These are phyloP conservation scores for Ascochyta rabiei DNA, from an alignment of 2,329 filamentous ascomycete genomes.

Conservation along the genomic window DNA sequence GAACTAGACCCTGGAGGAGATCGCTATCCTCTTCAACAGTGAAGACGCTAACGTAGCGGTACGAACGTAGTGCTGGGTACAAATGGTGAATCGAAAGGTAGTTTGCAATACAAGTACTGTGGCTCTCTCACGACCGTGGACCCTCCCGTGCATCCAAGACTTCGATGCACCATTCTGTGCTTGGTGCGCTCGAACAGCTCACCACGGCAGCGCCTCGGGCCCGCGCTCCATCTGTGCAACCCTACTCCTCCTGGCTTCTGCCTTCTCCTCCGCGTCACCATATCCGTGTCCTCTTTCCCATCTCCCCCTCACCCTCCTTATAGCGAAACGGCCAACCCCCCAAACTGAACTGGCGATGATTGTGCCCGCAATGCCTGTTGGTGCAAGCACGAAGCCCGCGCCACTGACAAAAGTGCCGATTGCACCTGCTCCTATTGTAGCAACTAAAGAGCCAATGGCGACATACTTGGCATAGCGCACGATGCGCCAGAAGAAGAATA, in stretches of 20 bases:
- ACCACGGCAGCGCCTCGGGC: constrained; percentile 32
- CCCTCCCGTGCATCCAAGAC: no score
- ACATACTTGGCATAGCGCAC: constrained; percentile 53
- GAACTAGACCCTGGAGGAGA: constrained; percentile 25
- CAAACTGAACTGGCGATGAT: constrained; percentile 47
- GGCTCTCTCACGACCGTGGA: no score
- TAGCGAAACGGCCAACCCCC: constrained; percentile 48
- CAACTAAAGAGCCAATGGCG: constrained; percentile 48
- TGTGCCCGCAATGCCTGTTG: constrained; percentile 49
- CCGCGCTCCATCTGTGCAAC: constrained; percentile 19
- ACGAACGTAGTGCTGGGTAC: constrained; percentile 9
- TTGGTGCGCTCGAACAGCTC: no score
- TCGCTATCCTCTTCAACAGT: constrained; percentile 27
- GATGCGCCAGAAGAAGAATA: constrained; percentile 52
- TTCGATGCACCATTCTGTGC: no score
- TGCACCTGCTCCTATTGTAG: constrained; percentile 47
- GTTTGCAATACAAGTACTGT: no score
- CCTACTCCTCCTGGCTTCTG: constrained; percentile 21
- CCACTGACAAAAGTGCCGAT: constrained; percentile 47
- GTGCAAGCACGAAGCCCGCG: constrained; percentile 51
- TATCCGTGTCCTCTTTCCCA: constrained; percentile 29
- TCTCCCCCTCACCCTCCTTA: constrained; percentile 41
- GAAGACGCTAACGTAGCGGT: constrained; percentile 23
- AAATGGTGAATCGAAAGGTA: constrained; percentile 1
- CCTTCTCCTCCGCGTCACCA: constrained; percentile 22